phyloP scores from a whole-genome alignment of 2,329 filamentous ascomycete genomes.

The Dothideomycetidae sp. region DNA sequence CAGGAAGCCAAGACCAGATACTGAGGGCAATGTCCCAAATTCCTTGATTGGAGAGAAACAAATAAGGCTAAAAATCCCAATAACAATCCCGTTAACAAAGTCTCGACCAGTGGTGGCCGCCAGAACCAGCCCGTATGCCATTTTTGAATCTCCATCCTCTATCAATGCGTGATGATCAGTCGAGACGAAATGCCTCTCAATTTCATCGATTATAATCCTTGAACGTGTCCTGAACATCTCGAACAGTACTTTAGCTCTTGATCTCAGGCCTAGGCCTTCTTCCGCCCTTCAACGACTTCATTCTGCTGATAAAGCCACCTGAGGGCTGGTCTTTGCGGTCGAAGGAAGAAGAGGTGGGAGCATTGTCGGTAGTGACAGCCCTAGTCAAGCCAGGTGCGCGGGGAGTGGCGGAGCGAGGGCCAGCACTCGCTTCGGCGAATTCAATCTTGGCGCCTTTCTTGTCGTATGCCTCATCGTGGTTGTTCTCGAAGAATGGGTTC shows the following conservation, averaged over 20 bases:
- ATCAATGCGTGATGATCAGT: not conserved
- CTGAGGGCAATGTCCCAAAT: too few relatives aligned
- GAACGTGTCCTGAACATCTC: not conserved
- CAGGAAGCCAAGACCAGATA: too few relatives aligned
- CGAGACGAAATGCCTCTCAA: conserved; percentile 1
- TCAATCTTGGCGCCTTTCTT: conserved; percentile 47
- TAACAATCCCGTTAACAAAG: too few relatives aligned
- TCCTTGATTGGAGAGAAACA: too few relatives aligned
- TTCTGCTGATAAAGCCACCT: conserved; percentile 58
- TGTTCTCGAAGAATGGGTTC: conserved; percentile 67
- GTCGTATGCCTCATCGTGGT: conserved; percentile 56
- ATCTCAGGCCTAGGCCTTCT: conserved; percentile 33
- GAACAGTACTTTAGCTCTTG: conserved; percentile 10
- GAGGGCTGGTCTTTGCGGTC: conserved; percentile 27
- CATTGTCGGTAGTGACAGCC: conserved; percentile 38
- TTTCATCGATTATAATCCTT: too few relatives aligned
- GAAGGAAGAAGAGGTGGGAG: conserved; percentile 8
- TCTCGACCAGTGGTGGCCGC: too few relatives aligned
- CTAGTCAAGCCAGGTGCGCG: conserved; percentile 43
- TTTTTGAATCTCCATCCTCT: conserved; percentile 2
- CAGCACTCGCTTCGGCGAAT: conserved; percentile 32
- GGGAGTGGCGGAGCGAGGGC: conserved; percentile 11
- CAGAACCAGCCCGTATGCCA: not conserved
- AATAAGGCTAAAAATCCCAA: too few relatives aligned
- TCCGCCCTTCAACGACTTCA: conserved; percentile 69